Conservation (phyloP, 2,329 filamentous ascomycete species). For the Verticillium nubilum region DNA sequence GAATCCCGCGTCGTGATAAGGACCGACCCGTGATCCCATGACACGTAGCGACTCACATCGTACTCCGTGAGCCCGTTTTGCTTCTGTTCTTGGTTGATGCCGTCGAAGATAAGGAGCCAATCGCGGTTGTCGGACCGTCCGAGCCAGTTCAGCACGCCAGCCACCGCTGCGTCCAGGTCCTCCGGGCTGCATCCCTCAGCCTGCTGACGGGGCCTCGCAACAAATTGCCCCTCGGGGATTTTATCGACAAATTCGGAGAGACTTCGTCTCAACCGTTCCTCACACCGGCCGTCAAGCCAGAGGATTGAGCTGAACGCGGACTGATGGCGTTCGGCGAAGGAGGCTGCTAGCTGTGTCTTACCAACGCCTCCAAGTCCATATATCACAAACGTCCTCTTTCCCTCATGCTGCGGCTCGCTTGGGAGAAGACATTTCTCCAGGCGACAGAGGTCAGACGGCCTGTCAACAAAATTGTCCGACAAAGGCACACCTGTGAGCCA, state of each 20-base stretch:
- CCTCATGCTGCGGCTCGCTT: no score
- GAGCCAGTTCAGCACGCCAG: constrained; percentile 21
- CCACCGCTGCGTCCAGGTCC: constrained; percentile 12
- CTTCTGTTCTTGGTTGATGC: constrained; percentile 21
- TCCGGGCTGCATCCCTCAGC: constrained; percentile 8
- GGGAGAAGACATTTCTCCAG: no score
- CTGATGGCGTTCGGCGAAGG: neutral
- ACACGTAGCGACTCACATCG: constrained; percentile 17
- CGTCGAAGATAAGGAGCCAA: constrained; percentile 28
- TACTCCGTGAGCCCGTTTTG: constrained; percentile 4
- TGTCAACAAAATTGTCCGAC: no score
- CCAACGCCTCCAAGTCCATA: constrained; percentile 4
- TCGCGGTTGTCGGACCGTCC: constrained; percentile 16
- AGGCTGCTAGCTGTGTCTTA: constrained; percentile 6
- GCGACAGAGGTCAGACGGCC: no score
- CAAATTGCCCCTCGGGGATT: constrained; percentile 16
- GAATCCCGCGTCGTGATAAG: constrained; percentile 21
- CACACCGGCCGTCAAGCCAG: constrained; percentile 24
- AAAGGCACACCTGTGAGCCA: no score
- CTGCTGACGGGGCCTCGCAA: constrained; percentile 3
- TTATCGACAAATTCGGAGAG: constrained; percentile 14
- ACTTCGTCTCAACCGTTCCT: constrained; percentile 22
- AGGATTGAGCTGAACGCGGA: constrained; percentile 23
- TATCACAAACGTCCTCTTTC: neutral
- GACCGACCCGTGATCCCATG: constrained; percentile 19